phyloP scores from a whole-genome alignment of 352 stramenopile genomes.

The Pythium brachiatum region DNA sequence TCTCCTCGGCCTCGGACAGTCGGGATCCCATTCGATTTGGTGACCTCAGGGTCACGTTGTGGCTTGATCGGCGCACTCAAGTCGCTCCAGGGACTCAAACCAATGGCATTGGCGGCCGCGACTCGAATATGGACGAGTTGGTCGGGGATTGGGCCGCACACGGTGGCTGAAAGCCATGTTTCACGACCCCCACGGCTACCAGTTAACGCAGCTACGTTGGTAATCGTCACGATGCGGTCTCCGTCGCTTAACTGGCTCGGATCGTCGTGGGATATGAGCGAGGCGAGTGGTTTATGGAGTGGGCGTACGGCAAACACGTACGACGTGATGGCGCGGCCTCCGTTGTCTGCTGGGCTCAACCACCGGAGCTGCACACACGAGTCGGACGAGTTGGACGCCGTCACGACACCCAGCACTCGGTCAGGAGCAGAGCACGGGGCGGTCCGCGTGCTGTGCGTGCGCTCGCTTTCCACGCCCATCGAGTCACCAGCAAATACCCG shows the following conservation, averaged over 20 bases:
- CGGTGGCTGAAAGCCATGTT: constrained; percentile 29
- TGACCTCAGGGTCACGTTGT: neutral
- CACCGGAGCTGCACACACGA: constrained; percentile 53
- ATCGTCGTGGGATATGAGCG: constrained; percentile 17
- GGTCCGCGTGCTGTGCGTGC: constrained; percentile 46
- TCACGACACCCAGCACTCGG: constrained; percentile 37
- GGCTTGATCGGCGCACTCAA: constrained; percentile 31
- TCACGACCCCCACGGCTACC: neutral
- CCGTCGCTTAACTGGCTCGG: neutral
- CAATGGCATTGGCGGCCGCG: constrained; percentile 63
- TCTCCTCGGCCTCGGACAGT: constrained; percentile 51
- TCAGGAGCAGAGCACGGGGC: constrained; percentile 37
- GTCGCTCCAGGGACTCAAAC: constrained; percentile 48
- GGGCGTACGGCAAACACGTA: constrained; percentile 40
- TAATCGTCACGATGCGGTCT: constrained; percentile 2
- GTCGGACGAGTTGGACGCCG: constrained; percentile 3
- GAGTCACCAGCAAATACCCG: constrained; percentile 63
- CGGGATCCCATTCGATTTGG: constrained; percentile 21
- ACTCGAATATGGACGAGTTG: constrained; percentile 51
- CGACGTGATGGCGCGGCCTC: constrained; percentile 40
- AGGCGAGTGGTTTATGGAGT: neutral
- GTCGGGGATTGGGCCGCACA: constrained; percentile 52
- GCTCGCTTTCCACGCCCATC: constrained; percentile 46
- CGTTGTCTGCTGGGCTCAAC: constrained; percentile 55
- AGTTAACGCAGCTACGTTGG: neutral